Evolutionary conservation across 495 filamentous ascomycete species (phyloP), one percentile per base, ranked within the genome.

Genomic region (Hypoxylon perforatum): DNA sequence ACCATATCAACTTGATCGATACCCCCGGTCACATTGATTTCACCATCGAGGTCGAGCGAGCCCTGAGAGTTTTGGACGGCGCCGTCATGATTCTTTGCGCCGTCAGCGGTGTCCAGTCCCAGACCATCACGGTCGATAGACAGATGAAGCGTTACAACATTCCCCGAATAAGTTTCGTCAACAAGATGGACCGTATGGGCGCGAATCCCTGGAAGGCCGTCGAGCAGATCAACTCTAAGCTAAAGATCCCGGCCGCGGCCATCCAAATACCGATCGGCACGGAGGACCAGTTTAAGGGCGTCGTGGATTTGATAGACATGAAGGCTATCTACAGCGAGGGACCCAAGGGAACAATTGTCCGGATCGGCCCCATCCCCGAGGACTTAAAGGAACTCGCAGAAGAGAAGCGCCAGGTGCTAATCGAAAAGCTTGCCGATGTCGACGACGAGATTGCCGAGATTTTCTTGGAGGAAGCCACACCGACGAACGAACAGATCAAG

Each of bases 171-270:
- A 94, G 90, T 57, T 99, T 99, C 75, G 84, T 99, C 69, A 99
- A 99, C 82, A 99, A 99, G 85, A 99, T 99, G 96, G 96, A 99
- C 73, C 92, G 96, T 59, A 97, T 97, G 89, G 96, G 96, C 48
- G 92, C 96, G 57, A 98, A 99, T 75, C 96, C 96, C 2, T 99
- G 95, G 87, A 97, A 96, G 80, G 93, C 93, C 1, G 88, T 98
- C 45, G 95, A 98, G 19, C 92, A 97, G 82, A 97, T 99, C 81
- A 97, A 96, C 78, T 86, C 87, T 68, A 98, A 98, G 80, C 85
- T 99, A 50, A 91, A 92, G 78, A 85, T 99, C 14, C 88, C 91
- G 4, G 96, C 96, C 0, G 96, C 96, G 1, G 94, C 96, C 7
- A 84, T 99, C 23, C 96, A 99, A 78, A 90, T 99, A 12, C 96